These are phyloP conservation scores for Nothopassalora personata DNA, from an alignment of 2,329 filamentous ascomycete genomes.

Conservation along the genomic window DNA sequence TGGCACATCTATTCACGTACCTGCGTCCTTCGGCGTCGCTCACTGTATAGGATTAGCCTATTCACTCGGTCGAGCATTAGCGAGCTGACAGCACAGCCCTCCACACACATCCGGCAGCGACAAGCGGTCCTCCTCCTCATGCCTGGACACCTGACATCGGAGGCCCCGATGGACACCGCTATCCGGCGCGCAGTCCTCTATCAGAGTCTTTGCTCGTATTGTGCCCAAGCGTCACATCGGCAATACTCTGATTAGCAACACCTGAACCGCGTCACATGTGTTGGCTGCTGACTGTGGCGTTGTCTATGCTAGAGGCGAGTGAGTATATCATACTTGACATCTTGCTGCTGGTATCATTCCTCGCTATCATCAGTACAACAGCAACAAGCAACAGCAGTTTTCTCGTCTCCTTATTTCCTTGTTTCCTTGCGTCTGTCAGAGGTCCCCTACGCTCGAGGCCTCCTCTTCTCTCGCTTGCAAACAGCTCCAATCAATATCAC, in stretches of 20 bases:
- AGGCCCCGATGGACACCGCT: not conserved
- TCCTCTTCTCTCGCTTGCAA: constrained; percentile 1
- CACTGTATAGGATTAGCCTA: not conserved
- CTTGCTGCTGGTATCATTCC: not conserved
- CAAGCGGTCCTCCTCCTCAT: no score
- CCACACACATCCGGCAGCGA: not conserved
- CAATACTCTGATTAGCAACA: constrained; percentile 1
- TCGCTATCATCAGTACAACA: constrained; percentile 2
- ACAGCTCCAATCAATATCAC: not conserved
- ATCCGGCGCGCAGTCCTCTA: not conserved
- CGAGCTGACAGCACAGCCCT: not conserved
- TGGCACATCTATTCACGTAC: not conserved
- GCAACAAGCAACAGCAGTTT: constrained; percentile 1
- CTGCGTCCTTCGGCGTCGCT: not conserved
- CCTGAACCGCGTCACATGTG: not conserved
- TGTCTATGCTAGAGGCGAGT: not conserved
- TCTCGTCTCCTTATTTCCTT: not conserved
- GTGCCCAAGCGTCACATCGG: not conserved
- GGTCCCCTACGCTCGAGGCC: constrained; percentile 2
- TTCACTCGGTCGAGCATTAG: not conserved
- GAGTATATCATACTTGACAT: not conserved
- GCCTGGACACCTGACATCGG: not conserved
- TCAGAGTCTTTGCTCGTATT: not conserved
- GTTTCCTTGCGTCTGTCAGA: not conserved
- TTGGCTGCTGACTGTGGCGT: not conserved